These are phyloP conservation scores for Neurospora sp. DNA, from an alignment of 495 filamentous ascomycete genomes.

Conservation along the genomic window DNA sequence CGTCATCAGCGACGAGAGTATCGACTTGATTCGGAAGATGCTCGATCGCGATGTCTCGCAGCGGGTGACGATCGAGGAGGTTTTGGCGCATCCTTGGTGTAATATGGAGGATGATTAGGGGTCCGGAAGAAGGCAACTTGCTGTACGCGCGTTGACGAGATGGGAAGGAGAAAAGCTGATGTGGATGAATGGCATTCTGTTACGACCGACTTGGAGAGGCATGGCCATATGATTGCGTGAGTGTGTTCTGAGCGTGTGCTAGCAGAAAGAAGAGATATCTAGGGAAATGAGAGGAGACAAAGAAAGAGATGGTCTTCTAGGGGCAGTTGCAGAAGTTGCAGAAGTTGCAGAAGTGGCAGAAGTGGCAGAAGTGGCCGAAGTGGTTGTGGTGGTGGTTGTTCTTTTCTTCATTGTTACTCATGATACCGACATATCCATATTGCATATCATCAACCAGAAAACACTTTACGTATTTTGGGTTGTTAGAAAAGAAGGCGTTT, in stretches of 20 bases:
- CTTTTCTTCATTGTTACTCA: not conserved
- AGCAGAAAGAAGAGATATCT: not conserved
- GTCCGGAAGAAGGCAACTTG: not conserved
- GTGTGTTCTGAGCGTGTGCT: not conserved
- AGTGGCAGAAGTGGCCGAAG: too few species aligned
- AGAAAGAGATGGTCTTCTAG: not conserved
- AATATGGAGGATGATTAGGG: conserved; percentile 16
- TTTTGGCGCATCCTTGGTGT: conserved; percentile 79
- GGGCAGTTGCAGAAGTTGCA: too few species aligned
- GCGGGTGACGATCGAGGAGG: conserved; percentile 70
- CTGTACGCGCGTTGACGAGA: not conserved
- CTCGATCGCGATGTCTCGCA: conserved; percentile 78
- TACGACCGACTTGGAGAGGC: not conserved
- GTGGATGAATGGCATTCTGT: not conserved
- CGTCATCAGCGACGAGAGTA: conserved; percentile 80
- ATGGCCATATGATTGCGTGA: not conserved
- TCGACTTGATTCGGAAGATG: conserved; percentile 83
- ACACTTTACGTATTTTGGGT: not conserved
- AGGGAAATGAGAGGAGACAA: not conserved
- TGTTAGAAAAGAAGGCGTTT: not conserved
- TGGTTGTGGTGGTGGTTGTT: not conserved
- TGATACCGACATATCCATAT: not conserved
- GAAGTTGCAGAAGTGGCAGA: too few species aligned
- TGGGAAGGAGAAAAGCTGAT: not conserved
- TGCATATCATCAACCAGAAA: not conserved